Conservation (phyloP, 2,329 filamentous ascomycete species). For the Corinectria fuckeliana region DNA sequence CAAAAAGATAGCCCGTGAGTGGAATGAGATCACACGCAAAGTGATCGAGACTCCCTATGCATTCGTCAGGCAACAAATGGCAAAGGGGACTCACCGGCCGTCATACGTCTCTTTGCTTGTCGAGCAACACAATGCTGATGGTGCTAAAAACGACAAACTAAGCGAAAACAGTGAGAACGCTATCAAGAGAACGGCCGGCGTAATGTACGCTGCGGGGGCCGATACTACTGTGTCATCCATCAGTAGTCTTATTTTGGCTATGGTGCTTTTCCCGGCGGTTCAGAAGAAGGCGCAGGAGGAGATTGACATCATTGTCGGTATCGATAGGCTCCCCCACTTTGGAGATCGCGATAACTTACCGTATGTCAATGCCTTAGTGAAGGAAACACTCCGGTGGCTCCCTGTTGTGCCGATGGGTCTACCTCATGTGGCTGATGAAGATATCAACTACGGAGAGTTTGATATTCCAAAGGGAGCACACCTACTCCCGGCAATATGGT, state of each 20-base stretch:
- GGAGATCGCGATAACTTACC: conserved; percentile 34
- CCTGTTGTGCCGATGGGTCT: conserved; percentile 44
- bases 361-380: conserved; percentile 39
- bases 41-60: conserved; percentile 21
- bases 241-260: conserved; percentile 26
- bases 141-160: no score
- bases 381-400: conserved; percentile 39
- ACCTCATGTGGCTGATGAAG: conserved; percentile 44
- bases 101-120: conserved; percentile 12
- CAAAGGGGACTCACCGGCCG: not conserved
- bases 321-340: conserved; percentile 30
- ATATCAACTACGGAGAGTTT: conserved; percentile 30
- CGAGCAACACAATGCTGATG: conserved; percentile 2
- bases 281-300: conserved; percentile 27
- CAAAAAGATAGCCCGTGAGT: conserved; percentile 17
- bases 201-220: conserved; percentile 27
- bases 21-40: conserved; percentile 3
- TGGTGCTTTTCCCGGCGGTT: conserved; percentile 18
- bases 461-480: conserved; percentile 31
- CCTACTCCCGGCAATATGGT: conserved; percentile 30
- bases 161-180: no score
- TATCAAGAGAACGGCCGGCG: not conserved
- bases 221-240: conserved; percentile 31
- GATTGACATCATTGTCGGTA: conserved; percentile 34
- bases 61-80: conserved; percentile 26